Evolutionary conservation across 2,329 filamentous ascomycete species (phyloP).

Genomic region (Coniochaeta hoffmannii): DNA sequence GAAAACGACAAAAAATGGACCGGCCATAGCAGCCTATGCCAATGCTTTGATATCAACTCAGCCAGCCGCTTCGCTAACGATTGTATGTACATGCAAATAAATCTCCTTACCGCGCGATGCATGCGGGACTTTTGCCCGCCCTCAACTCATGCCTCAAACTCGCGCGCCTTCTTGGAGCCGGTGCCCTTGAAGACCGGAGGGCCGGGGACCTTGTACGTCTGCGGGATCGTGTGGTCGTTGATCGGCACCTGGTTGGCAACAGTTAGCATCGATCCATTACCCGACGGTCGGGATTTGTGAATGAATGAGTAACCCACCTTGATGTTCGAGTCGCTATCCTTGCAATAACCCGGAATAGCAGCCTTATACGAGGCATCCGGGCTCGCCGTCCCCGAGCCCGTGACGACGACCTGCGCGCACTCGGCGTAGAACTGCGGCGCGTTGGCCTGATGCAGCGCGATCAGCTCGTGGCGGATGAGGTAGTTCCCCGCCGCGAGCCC

Average conservation of each 20-base stretch:
- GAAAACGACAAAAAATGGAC: too few species aligned
- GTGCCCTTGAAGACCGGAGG: constrained; percentile 17
- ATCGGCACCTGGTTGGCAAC: constrained; percentile 14
- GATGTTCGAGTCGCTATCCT: constrained; percentile 19
- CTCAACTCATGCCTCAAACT: constrained; percentile 10
- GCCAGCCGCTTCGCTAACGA: too few species aligned
- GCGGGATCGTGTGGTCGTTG: constrained; percentile 16
- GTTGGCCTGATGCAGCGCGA: constrained; percentile 47
- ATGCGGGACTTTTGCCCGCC: background rate
- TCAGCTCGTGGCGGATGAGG: constrained; percentile 48
- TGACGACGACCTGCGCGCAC: constrained; percentile 43
- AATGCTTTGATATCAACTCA: too few species aligned
- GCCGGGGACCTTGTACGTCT: constrained; percentile 18
- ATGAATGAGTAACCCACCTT: constrained; percentile 11
- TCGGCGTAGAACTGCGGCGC: constrained; percentile 46
- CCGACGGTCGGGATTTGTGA: background rate
- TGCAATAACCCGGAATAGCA: constrained; percentile 21
- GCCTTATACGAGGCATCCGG: constrained; percentile 18
- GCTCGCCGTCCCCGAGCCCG: constrained; percentile 22
- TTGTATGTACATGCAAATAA: too few species aligned
- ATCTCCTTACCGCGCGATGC: too few species aligned
- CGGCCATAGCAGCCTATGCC: too few species aligned
- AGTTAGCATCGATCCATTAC: constrained; percentile 1
- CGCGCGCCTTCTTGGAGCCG: constrained; percentile 10
- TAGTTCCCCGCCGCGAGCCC: constrained; percentile 45